These are phyloP conservation scores for Sarocladiaceae sp. DNA, from an alignment of 2,329 filamentous ascomycete species.

Conservation along the genomic window DNA sequence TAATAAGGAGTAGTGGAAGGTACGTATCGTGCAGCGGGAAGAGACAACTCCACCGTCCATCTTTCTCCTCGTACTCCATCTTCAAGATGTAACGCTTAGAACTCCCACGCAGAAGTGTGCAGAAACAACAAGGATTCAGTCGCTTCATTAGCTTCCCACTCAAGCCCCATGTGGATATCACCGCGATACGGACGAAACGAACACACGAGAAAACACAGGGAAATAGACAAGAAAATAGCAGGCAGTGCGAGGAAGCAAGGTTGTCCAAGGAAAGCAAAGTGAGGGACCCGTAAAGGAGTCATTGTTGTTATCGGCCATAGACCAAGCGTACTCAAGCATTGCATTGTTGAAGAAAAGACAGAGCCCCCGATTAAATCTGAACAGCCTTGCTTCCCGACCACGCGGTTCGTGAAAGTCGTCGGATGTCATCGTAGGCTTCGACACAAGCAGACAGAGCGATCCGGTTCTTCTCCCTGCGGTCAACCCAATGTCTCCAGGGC, in stretches of 20 bases:
- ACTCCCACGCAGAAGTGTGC: too few relatives aligned
- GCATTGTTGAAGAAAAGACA: background rate
- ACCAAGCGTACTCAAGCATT: constrained; percentile 8
- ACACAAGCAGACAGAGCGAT: background rate
- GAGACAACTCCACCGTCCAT: too few relatives aligned
- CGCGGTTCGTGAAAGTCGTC: constrained; percentile 8
- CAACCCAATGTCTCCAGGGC: constrained; percentile 7
- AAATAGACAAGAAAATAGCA: background rate
- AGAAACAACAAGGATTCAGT: too few relatives aligned
- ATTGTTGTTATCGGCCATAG: constrained; percentile 9
- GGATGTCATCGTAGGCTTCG: constrained; percentile 1
- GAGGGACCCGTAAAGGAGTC: constrained; percentile 1
- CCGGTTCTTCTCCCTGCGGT: background rate
- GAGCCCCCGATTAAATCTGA: constrained; percentile 3
- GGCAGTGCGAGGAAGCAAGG: constrained; percentile 9
- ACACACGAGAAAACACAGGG: background rate
- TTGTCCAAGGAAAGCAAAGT: constrained; percentile 2
- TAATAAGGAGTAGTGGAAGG: too few relatives aligned
- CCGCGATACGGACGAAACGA: too few relatives aligned
- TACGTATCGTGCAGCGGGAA: too few relatives aligned
- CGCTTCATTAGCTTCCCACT: too few relatives aligned
- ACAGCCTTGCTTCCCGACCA: constrained; percentile 6
- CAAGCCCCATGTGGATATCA: too few relatives aligned
- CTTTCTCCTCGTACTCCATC: too few relatives aligned
- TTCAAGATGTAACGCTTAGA: too few relatives aligned